Base-by-base conservation (phyloP, 2,329 filamentous ascomycete genomes). In the Fusarium sp. region DNA sequence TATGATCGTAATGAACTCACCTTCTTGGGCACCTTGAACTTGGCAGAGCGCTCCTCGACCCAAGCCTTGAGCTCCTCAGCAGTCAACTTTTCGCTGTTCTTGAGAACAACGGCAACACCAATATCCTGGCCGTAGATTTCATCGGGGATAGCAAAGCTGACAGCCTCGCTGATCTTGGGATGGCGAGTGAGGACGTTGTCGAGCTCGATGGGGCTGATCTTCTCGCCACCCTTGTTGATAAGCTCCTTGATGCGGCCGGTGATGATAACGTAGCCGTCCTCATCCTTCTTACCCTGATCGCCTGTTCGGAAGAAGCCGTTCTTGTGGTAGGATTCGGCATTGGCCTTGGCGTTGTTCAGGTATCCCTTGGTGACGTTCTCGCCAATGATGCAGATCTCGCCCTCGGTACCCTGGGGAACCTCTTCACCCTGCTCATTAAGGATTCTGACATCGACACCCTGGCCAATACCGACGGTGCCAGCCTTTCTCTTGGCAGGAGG, bases 211-310 rank as follows among this genome's bases (percentile, higher is more conserved):
- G 93, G 93, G 70, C 89, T 92, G 77, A 97, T 96, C 83, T 96
- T 96, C 82, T 97, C 93, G 62, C 93, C 93, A 57, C 91, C 92
- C 80, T 95, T 94, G 81, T 94, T 94, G 83, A 97, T 97, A 53
- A 97, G 84, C 80, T 97, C 93, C 84, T 97, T 97, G 81, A 97
- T 97, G 54, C 93, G 86, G n/a, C 93, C 93, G 0, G 93, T 97
- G 79, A 97, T 95, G 75, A 92, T 85, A 12, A 97, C 83, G 76
- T 96, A 97, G 62, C 92, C 92, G 71, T 96, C 92, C 60, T 88
- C 81, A 74, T 97, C 93, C 77, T 88, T 85, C 80, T 91, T 92
- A 50, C 93, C 93, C 79, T 97, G 92, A 76, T 97, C 93, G 8
- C 93, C 93, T 0, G 93, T 97, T 72, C 93, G 87, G 86, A 97